Evolutionary conservation across 495 filamentous ascomycete species (phyloP), one percentile per base, ranked within the genome.

Genomic region (Talaromyces proteolyticus): DNA sequence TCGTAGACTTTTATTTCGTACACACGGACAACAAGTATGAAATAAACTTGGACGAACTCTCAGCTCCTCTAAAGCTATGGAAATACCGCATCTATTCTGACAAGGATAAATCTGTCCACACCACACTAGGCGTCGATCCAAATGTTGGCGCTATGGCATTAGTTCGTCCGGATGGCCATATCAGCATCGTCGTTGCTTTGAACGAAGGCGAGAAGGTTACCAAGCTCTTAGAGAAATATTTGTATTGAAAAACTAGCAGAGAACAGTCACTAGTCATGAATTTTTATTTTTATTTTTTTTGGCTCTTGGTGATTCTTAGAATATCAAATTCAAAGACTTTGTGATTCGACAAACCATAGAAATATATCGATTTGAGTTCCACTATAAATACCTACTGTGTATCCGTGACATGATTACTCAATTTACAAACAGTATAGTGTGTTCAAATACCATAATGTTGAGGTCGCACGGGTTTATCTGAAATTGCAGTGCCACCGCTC

Each of bases 111-210:
- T 17, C 25, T 12, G 39, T 12, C n/a, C 49, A 44, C 21, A 20
- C 7, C 16, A 11, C 41, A 11, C 17, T 43, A n/a, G 40, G 39
- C 3, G 23, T 44, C 19, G 19, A 22, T 14, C 11, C 6, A 29
- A 4, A 29, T 16, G 5, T 5, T 1, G 49, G 49, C 20, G 49
- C 49, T 3, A 16, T 51, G 49, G 41, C 44, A 14, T 20, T 52
- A 11, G 50, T 47, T 7, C 14, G 50, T 3, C 50, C 50, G 20
- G 50, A 52, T 43, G 44, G 50, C 3, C 47, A 52, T 44, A 24
- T 52, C 16, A 25, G 41, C 1, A 16, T 34, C 11, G 26, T 47
- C 14, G 41, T 43, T 65, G 34, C 64, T 23, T 53, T 47, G 29
- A 34, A 2, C 29, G 29, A 34, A 14, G 29, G 29, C 8, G 29